A percentile compares a stretch with the other conserved stretches of the same genome.
Evolutionary conservation across 108 stramenopile species (phyloP).

Genomic region (Fragilariopsis cylindrus): DNA sequence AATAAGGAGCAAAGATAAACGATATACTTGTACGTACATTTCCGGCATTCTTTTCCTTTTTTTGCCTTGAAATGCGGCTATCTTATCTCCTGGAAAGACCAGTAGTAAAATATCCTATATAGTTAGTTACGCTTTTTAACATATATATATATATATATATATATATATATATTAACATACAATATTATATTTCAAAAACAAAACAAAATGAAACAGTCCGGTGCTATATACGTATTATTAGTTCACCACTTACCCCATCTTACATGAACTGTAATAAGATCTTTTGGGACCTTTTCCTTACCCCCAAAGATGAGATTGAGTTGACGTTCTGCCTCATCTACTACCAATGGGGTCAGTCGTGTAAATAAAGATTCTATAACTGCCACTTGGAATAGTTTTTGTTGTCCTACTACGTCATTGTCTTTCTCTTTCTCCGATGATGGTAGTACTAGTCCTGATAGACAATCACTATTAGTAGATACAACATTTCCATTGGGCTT

Average conservation of each 20-base stretch:
- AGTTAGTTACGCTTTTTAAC: neutral
- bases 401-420: neutral
- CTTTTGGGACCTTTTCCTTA: conserved; percentile 28
- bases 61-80: neutral
- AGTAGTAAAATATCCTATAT: neutral
- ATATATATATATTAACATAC: too few relatives aligned
- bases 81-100: neutral
- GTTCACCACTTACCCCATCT: conserved; percentile 49
- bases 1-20: neutral
- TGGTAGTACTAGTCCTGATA: neutral
- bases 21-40: conserved; percentile 28
- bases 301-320: conserved; percentile 43
- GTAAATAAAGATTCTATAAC: conserved; percentile 52
- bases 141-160: too few relatives aligned
- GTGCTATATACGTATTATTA: too few relatives aligned
- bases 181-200: too few relatives aligned
- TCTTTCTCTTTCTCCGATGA: neutral
- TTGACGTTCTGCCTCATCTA: conserved; percentile 53
- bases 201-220: too few relatives aligned
- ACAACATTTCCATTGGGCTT: conserved; percentile 9
- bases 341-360: conserved; percentile 26
- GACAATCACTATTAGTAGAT: neutral
- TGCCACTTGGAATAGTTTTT: conserved; percentile 20
- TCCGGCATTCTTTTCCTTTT: conserved; percentile 21
- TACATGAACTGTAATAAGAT: conserved; percentile 67